phyloP scores from a whole-genome alignment of 129 eudicot genomes.

The Centella asiatica region DNA sequence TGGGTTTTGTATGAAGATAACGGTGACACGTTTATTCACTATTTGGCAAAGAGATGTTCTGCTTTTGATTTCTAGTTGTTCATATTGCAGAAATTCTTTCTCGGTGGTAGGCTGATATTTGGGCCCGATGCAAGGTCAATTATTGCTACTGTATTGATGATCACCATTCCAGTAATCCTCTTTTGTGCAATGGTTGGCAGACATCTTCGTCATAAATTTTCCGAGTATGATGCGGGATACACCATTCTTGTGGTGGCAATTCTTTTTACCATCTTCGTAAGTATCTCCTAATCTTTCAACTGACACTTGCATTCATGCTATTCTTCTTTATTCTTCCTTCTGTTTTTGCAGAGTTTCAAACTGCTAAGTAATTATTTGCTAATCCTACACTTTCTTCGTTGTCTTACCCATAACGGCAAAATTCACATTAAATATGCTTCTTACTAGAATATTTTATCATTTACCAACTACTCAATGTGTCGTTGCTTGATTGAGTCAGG shows the following conservation, averaged over 20 bases:
- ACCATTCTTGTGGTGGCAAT: slow-evolving; percentile 57
- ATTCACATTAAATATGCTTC: too few relatives aligned
- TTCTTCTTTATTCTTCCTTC: too few relatives aligned
- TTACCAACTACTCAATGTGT: too few relatives aligned
- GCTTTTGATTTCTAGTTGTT: slow-evolving; percentile 3
- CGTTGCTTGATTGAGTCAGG: too few relatives aligned
- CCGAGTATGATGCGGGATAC: slow-evolving; percentile 73
- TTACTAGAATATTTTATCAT: too few relatives aligned
- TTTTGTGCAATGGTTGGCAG: slow-evolving; percentile 76
- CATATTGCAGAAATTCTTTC: slow-evolving; percentile 59
- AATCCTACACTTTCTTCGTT: too few relatives aligned
- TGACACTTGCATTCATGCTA: not conserved
- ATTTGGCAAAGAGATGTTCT: not conserved
- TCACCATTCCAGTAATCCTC: slow-evolving; percentile 48
- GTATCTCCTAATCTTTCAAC: slow-evolving; percentile 26
- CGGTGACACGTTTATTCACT: not conserved
- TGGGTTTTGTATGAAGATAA: slow-evolving; percentile 1
- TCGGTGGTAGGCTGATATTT: slow-evolving; percentile 74
- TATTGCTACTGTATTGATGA: slow-evolving; percentile 46
- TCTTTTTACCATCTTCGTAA: slow-evolving; percentile 60
- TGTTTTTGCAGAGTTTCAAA: not conserved
- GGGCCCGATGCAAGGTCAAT: slow-evolving; percentile 93
- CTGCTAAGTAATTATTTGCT: not conserved
- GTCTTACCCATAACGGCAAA: too few relatives aligned
- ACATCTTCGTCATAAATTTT: slow-evolving; percentile 66